Evolutionary conservation across 148 eudicot species (phyloP).

Genomic region (Fallopia convolvulus): DNA sequence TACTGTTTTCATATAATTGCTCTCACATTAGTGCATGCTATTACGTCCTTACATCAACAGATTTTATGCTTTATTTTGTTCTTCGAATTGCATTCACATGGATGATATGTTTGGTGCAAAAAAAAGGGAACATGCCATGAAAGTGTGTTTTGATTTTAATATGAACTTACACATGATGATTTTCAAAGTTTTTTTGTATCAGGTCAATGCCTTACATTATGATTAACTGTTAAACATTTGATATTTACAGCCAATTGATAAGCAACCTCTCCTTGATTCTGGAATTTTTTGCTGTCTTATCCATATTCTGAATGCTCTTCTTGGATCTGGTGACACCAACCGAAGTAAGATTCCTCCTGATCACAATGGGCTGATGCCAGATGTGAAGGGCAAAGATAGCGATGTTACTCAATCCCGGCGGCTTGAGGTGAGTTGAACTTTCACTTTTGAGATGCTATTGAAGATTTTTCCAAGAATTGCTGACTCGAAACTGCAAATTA

Average conservation of each 20-base stretch:
- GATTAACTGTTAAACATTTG: slow-evolving; percentile 6
- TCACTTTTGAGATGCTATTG: not conserved
- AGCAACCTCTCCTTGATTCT: slow-evolving; percentile 96
- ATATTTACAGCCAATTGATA: slow-evolving; percentile 71
- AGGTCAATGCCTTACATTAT: not conserved
- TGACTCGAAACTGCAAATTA: not conserved
- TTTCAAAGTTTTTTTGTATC: not conserved
- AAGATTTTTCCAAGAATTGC: not conserved
- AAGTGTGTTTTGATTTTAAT: not conserved
- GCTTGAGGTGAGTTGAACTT: slow-evolving; percentile 59
- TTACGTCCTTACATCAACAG: not conserved
- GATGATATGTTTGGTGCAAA: not conserved
- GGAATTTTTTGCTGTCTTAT: slow-evolving; percentile 94
- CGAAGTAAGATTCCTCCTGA: slow-evolving; percentile 25
- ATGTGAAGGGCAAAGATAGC: slow-evolving; percentile 24
- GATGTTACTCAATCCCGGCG: slow-evolving; percentile 33
- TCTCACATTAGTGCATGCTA: not conserved
- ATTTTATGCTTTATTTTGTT: not conserved
- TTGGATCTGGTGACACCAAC: slow-evolving; percentile 49
- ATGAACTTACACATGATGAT: not conserved
- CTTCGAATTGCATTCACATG: not conserved
- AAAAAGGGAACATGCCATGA: not conserved
- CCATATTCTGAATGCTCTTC: slow-evolving; percentile 74
- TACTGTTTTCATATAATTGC: not conserved
- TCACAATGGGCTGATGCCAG: slow-evolving; percentile 18